These are phyloP conservation scores for Chernovozyma sophiae-reginae DNA, from an alignment of 1,139 yeast genomes.

Conservation along the genomic window DNA sequence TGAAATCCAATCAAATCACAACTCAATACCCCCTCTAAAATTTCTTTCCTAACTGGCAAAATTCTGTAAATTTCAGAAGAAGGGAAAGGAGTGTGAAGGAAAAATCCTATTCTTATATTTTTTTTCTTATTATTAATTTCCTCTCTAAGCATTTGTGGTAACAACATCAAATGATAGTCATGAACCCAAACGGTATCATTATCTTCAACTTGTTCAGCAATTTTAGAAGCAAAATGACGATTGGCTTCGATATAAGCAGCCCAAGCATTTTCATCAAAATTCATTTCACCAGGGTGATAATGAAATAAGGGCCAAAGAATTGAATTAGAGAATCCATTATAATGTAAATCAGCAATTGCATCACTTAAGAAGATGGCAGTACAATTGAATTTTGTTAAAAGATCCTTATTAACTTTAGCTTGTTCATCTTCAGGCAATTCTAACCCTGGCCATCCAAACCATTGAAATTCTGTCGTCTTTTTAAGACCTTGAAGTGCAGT, in stretches of 20 bases:
- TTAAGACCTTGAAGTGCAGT: constrained; percentile 92
- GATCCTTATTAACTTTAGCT: constrained; percentile 61
- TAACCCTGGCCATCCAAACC: constrained; percentile 98
- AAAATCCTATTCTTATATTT: constrained; percentile 81
- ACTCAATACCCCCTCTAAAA: constrained; percentile 83
- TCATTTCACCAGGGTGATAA: constrained; percentile 99
- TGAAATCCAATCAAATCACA: constrained; percentile 97
- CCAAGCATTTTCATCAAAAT: constrained; percentile 97
- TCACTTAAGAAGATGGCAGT: constrained; percentile 87
- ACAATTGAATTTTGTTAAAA: constrained; percentile 77
- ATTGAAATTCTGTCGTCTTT: constrained; percentile 80
- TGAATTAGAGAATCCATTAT: constrained; percentile 89
- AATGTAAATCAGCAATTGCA: constrained; percentile 89
- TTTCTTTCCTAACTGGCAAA: constrained; percentile 91
- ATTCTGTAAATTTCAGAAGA: constrained; percentile 94
- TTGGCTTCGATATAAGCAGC: constrained; percentile 97
- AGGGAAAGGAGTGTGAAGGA: constrained; percentile 97
- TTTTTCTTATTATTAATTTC: constrained; percentile 47
- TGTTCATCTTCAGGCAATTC: constrained; percentile 81
- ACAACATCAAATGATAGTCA: constrained; percentile 92
- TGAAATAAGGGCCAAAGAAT: constrained; percentile 98
- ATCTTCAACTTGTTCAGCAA: constrained; percentile 69
- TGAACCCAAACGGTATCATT: constrained; percentile 96
- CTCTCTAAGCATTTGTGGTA: constrained; percentile 84
- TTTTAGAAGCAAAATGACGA: constrained; percentile 69